phyloP scores from a whole-genome alignment of 352 stramenopile genomes.

The Globisporangium ultimum region DNA sequence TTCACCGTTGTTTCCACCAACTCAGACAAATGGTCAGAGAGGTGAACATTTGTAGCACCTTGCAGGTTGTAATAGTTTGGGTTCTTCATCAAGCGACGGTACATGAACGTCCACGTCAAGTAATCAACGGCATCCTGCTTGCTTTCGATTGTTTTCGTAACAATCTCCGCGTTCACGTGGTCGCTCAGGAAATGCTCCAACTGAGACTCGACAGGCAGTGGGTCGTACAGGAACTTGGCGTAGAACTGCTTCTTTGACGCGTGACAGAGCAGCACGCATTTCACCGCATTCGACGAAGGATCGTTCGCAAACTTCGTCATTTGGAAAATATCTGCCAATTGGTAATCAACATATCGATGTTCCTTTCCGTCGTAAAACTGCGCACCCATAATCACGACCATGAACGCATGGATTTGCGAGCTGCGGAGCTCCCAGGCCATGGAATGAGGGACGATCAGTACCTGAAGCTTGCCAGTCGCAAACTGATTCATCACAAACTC shows the following conservation, averaged over 20 bases:
- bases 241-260: constrained; percentile 98
- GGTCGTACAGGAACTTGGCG: constrained; percentile 99
- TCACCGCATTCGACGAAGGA: constrained; percentile 66
- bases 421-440: constrained; percentile 91
- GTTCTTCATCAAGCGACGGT: constrained; percentile 98
- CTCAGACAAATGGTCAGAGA: constrained; percentile 99
- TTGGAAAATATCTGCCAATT: constrained; percentile 95
- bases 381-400: constrained; percentile 98
- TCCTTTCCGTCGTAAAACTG: constrained; percentile 96
- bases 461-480: constrained; percentile 78
- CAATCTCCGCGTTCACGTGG: constrained; percentile 98
- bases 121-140: constrained; percentile 99
- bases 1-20: constrained; percentile 97
- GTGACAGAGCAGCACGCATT: constrained; percentile 97
- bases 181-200: constrained; percentile 98
- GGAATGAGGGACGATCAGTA: constrained; percentile 94
- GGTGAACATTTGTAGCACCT: constrained; percentile 86
- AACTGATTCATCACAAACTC: constrained; percentile 90
- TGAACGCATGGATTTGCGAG: constrained; percentile 73
- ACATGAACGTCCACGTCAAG: constrained; percentile 99
- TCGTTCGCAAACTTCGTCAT: constrained; percentile 93
- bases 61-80: constrained; percentile 99
- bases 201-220: constrained; percentile 98
- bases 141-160: constrained; percentile 97
- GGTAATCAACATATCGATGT: constrained; percentile 97